phyloP scores from a whole-genome alignment of 331 rosid genomes.

The Erythrophleum ivorense region DNA sequence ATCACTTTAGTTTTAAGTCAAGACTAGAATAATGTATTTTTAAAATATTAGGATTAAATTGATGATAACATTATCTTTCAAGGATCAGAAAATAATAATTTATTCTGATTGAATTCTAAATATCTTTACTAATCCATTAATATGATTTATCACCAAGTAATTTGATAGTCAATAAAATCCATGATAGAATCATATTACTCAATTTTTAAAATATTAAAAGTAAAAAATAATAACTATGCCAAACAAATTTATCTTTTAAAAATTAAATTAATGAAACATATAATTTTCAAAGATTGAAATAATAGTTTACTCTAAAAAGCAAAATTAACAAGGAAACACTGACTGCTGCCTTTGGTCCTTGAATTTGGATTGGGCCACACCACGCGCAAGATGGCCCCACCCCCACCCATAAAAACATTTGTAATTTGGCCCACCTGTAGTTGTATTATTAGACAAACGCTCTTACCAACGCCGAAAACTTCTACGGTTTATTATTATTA shows the following conservation, averaged over 20 bases:
- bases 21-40: no score
- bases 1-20: no score
- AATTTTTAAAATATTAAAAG: no score
- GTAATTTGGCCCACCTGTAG: constrained; percentile 17
- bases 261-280: not conserved
- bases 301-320: not conserved
- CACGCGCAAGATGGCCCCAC: constrained; percentile 52
- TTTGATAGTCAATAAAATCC: no score
- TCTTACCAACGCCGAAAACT: constrained; percentile 32
- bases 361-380: constrained; percentile 49
- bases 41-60: not conserved
- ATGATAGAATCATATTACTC: no score
- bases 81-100: not conserved
- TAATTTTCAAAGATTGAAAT: not conserved
- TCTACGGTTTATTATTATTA: constrained; percentile 19
- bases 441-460: constrained; percentile 40
- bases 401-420: constrained; percentile 33
- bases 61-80: not conserved
- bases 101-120: not conserved
- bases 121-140: not conserved
- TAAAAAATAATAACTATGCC: no score
- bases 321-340: not conserved
- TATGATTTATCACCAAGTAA: no score
- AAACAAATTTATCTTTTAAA: not conserved
- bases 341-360: constrained; percentile 31